Evolutionary conservation across 2,329 filamentous ascomycete species (phyloP).

Genomic region (Pseudogymnoascus sp.): DNA sequence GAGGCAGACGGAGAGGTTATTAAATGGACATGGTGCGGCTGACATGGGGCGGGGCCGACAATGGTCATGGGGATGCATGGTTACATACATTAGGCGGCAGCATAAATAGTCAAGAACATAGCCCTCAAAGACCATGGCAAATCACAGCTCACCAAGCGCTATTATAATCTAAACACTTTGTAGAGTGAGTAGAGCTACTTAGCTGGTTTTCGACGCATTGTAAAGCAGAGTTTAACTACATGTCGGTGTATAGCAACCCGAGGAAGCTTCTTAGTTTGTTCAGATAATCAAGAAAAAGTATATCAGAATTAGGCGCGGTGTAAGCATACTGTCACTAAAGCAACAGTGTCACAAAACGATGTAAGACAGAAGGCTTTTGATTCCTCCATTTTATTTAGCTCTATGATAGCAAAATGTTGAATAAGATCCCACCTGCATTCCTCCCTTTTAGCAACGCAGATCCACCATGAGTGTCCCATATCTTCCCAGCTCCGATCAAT

Average conservation of each 20-base stretch:
- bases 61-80: neutral
- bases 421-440: neutral
- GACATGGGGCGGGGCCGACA: neutral
- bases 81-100: neutral
- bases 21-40: neutral
- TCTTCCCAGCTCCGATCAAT: neutral
- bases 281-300: neutral
- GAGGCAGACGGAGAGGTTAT: neutral
- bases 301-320: neutral
- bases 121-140: neutral
- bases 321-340: neutral
- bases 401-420: slow-evolving; percentile 3
- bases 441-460: neutral
- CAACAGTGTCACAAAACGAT: neutral
- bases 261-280: neutral
- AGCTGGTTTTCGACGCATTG: neutral
- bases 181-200: neutral
- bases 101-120: neutral
- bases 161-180: neutral
- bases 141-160: neutral
- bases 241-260: neutral
- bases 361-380: neutral
- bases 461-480: neutral
- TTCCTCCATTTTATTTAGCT: neutral
- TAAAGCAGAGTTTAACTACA: neutral